Evolutionary conservation across 1,139 yeast species (phyloP), one percentile per base, ranked within the genome.

Genomic region (Candida freyschussii): DNA sequence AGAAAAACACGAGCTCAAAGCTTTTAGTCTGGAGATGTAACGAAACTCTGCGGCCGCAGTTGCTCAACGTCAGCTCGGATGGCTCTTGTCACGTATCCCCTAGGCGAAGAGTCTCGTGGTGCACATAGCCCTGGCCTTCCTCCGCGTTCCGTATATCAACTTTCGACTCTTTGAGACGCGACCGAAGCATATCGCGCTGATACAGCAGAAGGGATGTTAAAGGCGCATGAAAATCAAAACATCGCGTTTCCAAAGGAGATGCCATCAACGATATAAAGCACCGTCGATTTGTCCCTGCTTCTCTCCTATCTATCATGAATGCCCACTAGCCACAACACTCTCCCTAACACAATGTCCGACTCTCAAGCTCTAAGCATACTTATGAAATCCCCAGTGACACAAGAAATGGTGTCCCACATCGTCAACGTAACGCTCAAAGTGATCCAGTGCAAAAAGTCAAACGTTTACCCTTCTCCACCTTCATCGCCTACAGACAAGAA

Each of bases 341-440:
- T 17, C 17, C 30, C 13, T 12, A 6, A n/a, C 29, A 36, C 6
- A 4, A 64, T 64, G 69, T 61, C 66, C 43, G 79, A 72, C 52
- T 55, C 63, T 39, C 72, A 76, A 60, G 80, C 83, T 28, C 66
- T 78, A 42, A 62, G 67, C 38, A 55, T 72, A 32, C 72, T 78
- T 44, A 60, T 75, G 48, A 65, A 65, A 44, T 61, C 76, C 7
- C 80, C 83, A 17, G 75, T 78, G 34, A 65, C 79, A 17, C 77
- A 72, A 47, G 82, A 77, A 41, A 76, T 78, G 79, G 66, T 78
- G 44, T 78, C 76, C 52, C 75, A 72, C 50, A 55, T 78, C 41
- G 83, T 78, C 37, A 78, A 73, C 29, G 65, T 69, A 30, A 74
- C 84, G 8, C 60, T 78, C 34, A 81, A 75, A 52, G 78, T 78